A percentile compares a stretch with the other conserved stretches of the same genome.
Evolutionary conservation across 805 yeast species (phyloP).

Genomic region (Debaryomyces hansenii): DNA sequence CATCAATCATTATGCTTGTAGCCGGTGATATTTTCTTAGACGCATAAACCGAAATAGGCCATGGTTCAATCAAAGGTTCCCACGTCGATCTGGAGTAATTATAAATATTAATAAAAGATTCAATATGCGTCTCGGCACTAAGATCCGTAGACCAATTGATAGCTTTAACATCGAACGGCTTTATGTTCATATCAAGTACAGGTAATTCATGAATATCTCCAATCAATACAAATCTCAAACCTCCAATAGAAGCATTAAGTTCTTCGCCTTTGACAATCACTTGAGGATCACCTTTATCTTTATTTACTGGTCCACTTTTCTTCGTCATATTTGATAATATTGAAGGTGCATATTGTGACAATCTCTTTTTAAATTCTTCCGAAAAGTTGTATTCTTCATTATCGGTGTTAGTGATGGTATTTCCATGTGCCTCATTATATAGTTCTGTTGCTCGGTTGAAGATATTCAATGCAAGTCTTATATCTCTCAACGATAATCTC

Average conservation of each 20-base stretch:
- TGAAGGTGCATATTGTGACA: constrained; percentile 71
- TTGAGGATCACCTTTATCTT: constrained; percentile 14
- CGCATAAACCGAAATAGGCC: constrained; percentile 76
- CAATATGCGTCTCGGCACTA: constrained; percentile 64
- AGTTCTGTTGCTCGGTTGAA: constrained; percentile 68
- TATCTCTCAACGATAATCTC: constrained; percentile 84
- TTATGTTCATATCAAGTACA: constrained; percentile 70
- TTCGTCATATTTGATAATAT: constrained; percentile 52
- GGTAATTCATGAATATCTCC: constrained; percentile 94
- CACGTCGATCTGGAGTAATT: constrained; percentile 88
- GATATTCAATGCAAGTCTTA: constrained; percentile 72
- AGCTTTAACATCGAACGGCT: constrained; percentile 67
- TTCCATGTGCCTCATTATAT: constrained; percentile 30
- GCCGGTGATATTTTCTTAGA: constrained; percentile 48
- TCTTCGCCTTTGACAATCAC: constrained; percentile 66
- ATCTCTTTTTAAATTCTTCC: constrained; percentile 59
- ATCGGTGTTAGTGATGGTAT: constrained; percentile 9
- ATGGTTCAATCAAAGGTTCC: constrained; percentile 92
- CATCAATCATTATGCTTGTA: constrained; percentile 56
- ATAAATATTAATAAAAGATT: constrained; percentile 70
- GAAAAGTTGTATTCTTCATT: constrained; percentile 46
- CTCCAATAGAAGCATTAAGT: constrained; percentile 64
- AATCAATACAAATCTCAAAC: constrained; percentile 75
- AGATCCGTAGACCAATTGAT: constrained; percentile 86
- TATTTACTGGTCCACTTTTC: constrained; percentile 14